These are phyloP conservation scores for Cyamopsis tetragonoloba DNA, from an alignment of 306 rosid species.

Conservation along the genomic window DNA sequence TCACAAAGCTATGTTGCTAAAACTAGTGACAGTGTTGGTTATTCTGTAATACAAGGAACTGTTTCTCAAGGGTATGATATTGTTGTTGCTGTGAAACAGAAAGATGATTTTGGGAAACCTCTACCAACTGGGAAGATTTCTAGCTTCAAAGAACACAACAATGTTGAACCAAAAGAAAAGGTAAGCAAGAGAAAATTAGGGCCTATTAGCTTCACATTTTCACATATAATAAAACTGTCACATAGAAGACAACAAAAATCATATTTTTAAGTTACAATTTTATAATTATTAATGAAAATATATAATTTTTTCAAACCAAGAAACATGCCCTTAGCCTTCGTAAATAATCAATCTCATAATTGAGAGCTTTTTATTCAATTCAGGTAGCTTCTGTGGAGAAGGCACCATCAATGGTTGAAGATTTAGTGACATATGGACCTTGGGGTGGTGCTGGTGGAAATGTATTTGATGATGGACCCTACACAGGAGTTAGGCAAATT, in stretches of 20 bases:
- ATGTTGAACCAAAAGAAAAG: slow-evolving; percentile 39
- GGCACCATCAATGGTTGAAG: slow-evolving; percentile 48
- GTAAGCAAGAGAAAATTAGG: slow-evolving; percentile 24
- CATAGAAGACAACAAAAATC: too few species aligned
- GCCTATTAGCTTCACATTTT: too few species aligned
- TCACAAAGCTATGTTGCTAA: slow-evolving; percentile 34
- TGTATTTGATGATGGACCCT: slow-evolving; percentile 69
- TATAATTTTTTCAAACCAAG: too few species aligned
- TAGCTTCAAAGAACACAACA: slow-evolving; percentile 31
- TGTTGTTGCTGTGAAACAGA: slow-evolving; percentile 75
- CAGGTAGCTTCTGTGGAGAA: slow-evolving; percentile 34
- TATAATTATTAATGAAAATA: too few species aligned
- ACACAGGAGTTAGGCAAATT: slow-evolving; percentile 64
- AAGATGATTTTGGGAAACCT: slow-evolving; percentile 43
- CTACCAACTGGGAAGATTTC: slow-evolving; percentile 29
- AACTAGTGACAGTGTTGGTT: slow-evolving; percentile 42
- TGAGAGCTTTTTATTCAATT: neutral
- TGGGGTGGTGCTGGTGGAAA: slow-evolving; percentile 81
- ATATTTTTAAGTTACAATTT: too few species aligned
- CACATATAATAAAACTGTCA: too few species aligned
- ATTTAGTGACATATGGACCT: slow-evolving; percentile 65
- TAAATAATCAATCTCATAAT: neutral
- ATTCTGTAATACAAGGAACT: slow-evolving; percentile 69
- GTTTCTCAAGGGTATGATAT: slow-evolving; percentile 66
- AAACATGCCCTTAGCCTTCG: too few species aligned